Evolutionary conservation across 2,329 filamentous ascomycete species (phyloP).

Genomic region (Trematosphaeria pertusa): DNA sequence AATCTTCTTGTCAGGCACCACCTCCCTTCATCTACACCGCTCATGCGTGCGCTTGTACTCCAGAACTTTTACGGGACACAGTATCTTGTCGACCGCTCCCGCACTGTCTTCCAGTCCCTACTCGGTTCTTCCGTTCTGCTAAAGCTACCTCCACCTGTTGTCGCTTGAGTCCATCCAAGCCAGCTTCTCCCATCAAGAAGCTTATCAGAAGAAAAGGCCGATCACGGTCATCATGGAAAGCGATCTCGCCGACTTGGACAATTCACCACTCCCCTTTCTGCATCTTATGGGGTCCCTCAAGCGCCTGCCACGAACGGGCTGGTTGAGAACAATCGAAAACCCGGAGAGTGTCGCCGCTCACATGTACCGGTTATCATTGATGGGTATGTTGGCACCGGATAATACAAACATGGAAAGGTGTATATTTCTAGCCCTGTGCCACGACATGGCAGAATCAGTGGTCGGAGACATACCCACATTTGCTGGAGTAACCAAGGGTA

Average conservation of each 20-base stretch:
- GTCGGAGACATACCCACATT: neutral
- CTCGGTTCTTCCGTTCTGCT: too few relatives aligned
- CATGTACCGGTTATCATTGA: neutral
- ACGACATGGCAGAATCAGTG: neutral
- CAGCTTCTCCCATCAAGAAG: too few relatives aligned
- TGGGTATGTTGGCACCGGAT: neutral
- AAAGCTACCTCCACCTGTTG: too few relatives aligned
- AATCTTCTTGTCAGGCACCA: too few relatives aligned
- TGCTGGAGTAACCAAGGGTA: neutral
- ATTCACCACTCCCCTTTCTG: neutral
- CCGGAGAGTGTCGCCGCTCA: neutral
- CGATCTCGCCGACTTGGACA: neutral
- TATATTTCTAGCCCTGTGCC: neutral
- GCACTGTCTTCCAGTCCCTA: too few relatives aligned
- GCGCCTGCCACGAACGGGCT: neutral
- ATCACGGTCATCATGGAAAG: neutral
- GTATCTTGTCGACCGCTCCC: too few relatives aligned
- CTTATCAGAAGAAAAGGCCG: too few relatives aligned
- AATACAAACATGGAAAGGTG: neutral
- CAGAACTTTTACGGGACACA: too few relatives aligned
- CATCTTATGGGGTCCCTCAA: neutral
- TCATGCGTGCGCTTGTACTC: too few relatives aligned
- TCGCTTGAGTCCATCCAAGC: too few relatives aligned
- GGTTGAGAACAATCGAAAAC: neutral
- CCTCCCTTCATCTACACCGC: too few relatives aligned